Evolutionary conservation across 106 monocot genomes (phyloP).

Genomic region (Platanthera guangdongensis): DNA sequence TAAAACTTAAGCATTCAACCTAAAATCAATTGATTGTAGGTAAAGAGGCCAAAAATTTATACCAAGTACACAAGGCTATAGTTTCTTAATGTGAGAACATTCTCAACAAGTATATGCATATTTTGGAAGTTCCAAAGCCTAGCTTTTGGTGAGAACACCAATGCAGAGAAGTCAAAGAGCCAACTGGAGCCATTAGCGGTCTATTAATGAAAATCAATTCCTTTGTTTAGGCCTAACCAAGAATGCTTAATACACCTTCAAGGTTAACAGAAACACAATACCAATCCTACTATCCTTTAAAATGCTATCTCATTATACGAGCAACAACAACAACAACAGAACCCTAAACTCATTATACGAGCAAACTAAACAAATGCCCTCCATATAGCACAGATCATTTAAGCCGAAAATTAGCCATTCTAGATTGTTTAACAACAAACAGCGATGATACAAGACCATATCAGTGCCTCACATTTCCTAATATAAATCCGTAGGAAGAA

Average conservation of each 20-base stretch:
- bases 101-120: background rate
- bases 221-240: background rate
- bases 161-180: background rate
- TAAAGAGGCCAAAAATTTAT: too few species aligned
- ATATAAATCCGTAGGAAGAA: too few species aligned
- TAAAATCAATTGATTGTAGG: too few species aligned
- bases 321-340: background rate
- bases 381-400: too few species aligned
- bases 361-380: too few species aligned
- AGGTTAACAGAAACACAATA: background rate
- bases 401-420: too few species aligned
- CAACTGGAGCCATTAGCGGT: background rate
- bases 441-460: too few species aligned
- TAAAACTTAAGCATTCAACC: too few species aligned
- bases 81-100: too few species aligned
- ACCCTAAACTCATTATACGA: background rate
- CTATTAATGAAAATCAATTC: background rate
- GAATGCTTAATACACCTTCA: background rate
- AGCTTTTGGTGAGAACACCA: background rate
- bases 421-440: too few species aligned
- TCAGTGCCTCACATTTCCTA: too few species aligned
- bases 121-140: background rate
- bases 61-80: background rate
- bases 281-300: background rate
- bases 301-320: background rate